Evolutionary conservation across 73 alveolate species (phyloP), one percentile per base, ranked within the genome.

Genomic region (Paramecium tetraurelia): DNA sequence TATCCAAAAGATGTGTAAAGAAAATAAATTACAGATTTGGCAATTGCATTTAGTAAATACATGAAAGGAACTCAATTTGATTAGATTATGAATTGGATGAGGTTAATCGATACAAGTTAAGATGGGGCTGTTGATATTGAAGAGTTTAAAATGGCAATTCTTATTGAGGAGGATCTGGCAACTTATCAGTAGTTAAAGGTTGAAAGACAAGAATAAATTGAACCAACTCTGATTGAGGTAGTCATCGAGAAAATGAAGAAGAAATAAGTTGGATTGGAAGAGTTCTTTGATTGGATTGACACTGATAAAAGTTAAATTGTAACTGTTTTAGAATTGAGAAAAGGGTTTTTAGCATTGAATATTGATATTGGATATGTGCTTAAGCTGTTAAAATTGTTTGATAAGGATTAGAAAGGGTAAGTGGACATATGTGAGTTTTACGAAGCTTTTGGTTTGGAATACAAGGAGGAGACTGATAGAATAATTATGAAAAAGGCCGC

Each of bases 211-310:
- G 90, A 80, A 46, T 80, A 44, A 48, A 41, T 41, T 18, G 90
- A 80, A 18, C 70, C 75, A 44, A 48, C 63, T 1, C 24, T 80
- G 57, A 80, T 80, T 22, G 90, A 80, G 29, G 31, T 44, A 11
- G 76, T 80, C 9, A 41, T 80, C 0, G 90, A 80, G 16, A 41
- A 80, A 46, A 80, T 80, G 90, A 80, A 80, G 48, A 80, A 46
- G 18, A 80, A 80, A 29, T 44, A 80, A 41, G 90, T 80, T 22
- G 43, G 63, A 14, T 24, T 80, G 3, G 90, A 80, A 46, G 70
- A 80, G 46, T 80, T 80, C 58, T 80, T 80, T 48, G 90, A 80
- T 80, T 80, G 90, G 90, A 44, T 41, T 0, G 90, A 80, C 16
- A 41, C 90, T 3, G 90, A 80, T 80, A 5, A 40, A 41, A 80